These are phyloP conservation scores for Termitomyces sp. DNA, from an alignment of 768 basidiomycete species.

Conservation along the genomic window DNA sequence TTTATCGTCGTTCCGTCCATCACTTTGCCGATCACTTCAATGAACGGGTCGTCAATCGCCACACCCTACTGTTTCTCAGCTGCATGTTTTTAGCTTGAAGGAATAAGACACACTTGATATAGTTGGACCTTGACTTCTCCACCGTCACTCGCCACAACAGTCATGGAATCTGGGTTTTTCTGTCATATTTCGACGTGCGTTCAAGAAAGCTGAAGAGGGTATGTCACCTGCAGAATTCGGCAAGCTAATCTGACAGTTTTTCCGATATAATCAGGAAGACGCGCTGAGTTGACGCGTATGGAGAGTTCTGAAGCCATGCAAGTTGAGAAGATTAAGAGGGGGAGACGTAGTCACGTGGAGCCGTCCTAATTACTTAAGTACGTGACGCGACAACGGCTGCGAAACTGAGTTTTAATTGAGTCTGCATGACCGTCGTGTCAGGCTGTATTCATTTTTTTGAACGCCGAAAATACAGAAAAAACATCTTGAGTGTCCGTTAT, in stretches of 20 bases:
- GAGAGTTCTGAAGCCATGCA: constrained; percentile 19
- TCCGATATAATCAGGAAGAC: constrained; percentile 45
- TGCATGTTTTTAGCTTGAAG: not conserved
- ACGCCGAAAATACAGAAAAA: too few species aligned
- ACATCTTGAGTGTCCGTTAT: too few species aligned
- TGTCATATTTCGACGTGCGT: constrained; percentile 10
- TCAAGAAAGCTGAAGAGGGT: not conserved
- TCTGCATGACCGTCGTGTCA: too few species aligned
- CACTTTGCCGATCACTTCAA: constrained; percentile 67
- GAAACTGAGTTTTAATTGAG: not conserved
- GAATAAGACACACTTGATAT: constrained; percentile 28
- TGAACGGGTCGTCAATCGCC: constrained; percentile 44
- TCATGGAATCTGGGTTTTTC: constrained; percentile 41
- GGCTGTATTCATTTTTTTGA: too few species aligned
- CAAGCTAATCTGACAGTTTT: constrained; percentile 58
- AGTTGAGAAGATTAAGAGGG: not conserved
- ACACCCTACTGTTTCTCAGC: constrained; percentile 27
- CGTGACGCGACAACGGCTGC: not conserved
- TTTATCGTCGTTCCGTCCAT: constrained; percentile 50
- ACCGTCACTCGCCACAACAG: constrained; percentile 65
- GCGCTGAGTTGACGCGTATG: constrained; percentile 59
- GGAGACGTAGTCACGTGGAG: not conserved
- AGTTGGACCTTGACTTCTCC: constrained; percentile 50
- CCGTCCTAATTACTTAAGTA: not conserved
- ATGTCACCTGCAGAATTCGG: constrained; percentile 48